These are phyloP conservation scores for Monosporozyma unispora DNA, from an alignment of 805 yeast species.

Conservation along the genomic window DNA sequence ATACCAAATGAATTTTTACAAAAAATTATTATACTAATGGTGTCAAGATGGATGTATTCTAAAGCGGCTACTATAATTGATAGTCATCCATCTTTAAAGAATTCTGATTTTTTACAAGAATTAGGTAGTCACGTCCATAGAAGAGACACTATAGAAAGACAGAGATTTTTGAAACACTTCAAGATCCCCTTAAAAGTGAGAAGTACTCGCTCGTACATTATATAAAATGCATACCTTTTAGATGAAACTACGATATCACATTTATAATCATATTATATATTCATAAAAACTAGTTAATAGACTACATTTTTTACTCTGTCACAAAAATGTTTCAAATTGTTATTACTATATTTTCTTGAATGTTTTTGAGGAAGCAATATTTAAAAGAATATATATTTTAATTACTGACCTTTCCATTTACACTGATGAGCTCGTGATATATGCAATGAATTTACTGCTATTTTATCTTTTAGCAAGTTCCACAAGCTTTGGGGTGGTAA, in stretches of 20 bases:
- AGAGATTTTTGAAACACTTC: not conserved
- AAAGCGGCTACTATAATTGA: constrained; percentile 4
- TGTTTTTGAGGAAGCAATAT: too few species aligned
- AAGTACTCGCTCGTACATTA: not conserved
- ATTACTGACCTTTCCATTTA: too few species aligned
- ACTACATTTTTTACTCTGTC: not conserved
- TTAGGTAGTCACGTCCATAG: not conserved
- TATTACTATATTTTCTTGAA: not conserved
- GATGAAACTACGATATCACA: not conserved
- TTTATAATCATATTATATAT: not conserved
- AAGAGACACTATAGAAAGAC: not conserved
- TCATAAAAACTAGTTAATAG: not conserved
- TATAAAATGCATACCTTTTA: not conserved
- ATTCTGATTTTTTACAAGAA: not conserved
- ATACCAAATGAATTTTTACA: not conserved
- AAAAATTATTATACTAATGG: not conserved
- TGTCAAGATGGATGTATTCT: not conserved
- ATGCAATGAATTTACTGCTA: not conserved
- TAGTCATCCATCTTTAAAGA: not conserved
- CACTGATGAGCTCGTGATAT: too few species aligned
- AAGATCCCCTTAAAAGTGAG: not conserved
- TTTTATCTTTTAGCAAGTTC: not conserved
- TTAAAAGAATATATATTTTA: too few species aligned
- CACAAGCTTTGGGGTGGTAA: too few species aligned
- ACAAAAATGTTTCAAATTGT: not conserved